These are phyloP conservation scores for Murraya paniculata DNA, from an alignment of 345 rosid genomes.

Conservation along the genomic window DNA sequence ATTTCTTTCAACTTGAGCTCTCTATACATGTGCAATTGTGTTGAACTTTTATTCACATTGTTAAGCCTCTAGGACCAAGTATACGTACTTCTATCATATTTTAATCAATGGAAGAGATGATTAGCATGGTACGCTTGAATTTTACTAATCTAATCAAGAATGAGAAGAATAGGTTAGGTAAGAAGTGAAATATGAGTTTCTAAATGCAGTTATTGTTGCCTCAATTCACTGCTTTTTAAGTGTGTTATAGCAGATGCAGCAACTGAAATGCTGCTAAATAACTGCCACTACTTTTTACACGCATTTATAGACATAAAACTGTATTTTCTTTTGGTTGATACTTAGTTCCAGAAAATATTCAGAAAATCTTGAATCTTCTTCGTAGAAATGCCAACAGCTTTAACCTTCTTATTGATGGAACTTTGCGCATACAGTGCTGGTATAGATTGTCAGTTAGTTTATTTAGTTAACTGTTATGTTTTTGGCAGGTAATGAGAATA, in stretches of 20 bases:
- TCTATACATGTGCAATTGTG: constrained; percentile 2
- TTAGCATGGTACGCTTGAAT: neutral
- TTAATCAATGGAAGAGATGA: neutral
- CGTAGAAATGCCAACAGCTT: neutral
- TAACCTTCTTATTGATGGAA: neutral
- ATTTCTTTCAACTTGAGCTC: constrained; percentile 5
- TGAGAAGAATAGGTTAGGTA: neutral
- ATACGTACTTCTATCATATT: neutral
- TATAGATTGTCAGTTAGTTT: neutral
- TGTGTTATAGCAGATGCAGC: neutral
- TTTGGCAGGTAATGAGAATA: constrained; percentile 81
- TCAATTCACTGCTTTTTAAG: neutral
- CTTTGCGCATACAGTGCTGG: neutral
- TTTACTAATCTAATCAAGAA: neutral
- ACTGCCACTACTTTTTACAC: neutral
- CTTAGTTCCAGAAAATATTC: neutral
- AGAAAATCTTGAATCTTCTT: neutral
- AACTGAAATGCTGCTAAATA: neutral
- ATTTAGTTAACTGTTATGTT: constrained; percentile 7
- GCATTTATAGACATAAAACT: neutral
- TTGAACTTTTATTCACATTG: neutral
- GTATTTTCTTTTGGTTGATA: neutral
- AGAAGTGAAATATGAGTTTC: neutral
- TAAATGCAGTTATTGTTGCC: neutral
- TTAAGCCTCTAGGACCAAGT: neutral